Evolutionary conservation across 2,329 filamentous ascomycete species (phyloP), one percentile per base, ranked within the genome.

Genomic region (Dactylonectria estremocensis): DNA sequence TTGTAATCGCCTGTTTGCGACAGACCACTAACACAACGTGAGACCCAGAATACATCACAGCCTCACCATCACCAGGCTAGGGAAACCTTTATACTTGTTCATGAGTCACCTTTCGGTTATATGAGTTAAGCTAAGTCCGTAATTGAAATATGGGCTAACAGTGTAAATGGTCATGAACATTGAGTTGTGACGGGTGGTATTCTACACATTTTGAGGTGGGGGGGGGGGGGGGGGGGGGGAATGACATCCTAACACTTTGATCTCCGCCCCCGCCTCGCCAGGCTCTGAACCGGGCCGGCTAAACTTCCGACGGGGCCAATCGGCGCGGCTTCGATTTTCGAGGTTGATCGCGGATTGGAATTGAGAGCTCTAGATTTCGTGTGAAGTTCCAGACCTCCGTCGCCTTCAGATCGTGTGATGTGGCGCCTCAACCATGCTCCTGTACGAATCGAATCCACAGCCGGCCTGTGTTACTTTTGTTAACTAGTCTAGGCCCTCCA

Each of bases 341-440:
- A 76, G 76, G 76, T 68, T 72, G 60, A 58, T 55, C 67, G 63
- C 63, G 31, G 74, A 73, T 72, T 72, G 69, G 70, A 67, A 67
- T 64, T 68, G 61, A 46, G 64, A 72, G 72, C 58, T 69, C 64
- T 64, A 68, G 65, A 69, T 64, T 65, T 70, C 54, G 56, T 64
- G 50, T 64, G 46, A 33, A 75, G 68, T 46, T 65, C 60, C 28
- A 65, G 22, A 54, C 61, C 50, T 54, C 59, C 43, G 59, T 58
- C 58, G 45, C 64, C 50, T 45, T 20, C 64, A 57, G 69, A 67
- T 65, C 65, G 40, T 63, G 61, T 46, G 55, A 67, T 68, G 61
- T 62, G 56, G 57, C 40, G 43, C 53, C 63, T 61, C 72, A 76
- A 76, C 75, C 65, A 77, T 77, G 74, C 69, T 73, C 67, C 53